Evolutionary conservation across 1,284 basidiomycete genomes (phyloP), one percentile per base, ranked within the genome.

Genomic region (Tilletia walkeri): DNA sequence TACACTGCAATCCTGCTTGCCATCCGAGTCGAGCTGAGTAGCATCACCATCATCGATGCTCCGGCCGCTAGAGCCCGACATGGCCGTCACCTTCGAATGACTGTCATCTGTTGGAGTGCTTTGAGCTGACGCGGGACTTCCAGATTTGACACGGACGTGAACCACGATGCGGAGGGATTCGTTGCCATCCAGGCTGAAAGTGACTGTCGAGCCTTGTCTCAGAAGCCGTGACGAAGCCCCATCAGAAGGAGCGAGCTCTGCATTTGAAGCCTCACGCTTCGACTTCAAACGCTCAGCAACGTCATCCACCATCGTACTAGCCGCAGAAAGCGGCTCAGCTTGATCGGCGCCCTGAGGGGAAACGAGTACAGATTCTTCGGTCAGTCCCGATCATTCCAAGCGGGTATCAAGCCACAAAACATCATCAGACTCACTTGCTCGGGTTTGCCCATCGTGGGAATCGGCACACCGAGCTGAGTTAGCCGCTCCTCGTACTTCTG

Each of bases 401-500:
- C 65, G 39, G 16, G 10, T 45, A 45, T 45, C 9, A 45, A 9
- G 6, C 14, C 6, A 14, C 41, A 41, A 24, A 16, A 39, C 16
- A 66, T 14, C 36, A 18, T 18, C 20, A 66, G 24, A 50, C 41
- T 39, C 49, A 50, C 41, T 34, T 38, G n/a, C 10, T 54, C 49
- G 12, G 34, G 48, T 54, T 50, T 54, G 48, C 20, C 49, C 12
- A 41, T 14, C n/a, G 2, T 54, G 18, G 45, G 48, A 38, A 39
- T 30, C 10, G 66, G 48, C 24, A 86, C 81, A 3, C 86, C 86
- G 0, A 87, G 77, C 74, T 86, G 84, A 5, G 73, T 73, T 66
- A 87, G 78, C 16, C 86, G 78, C 59, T 82, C 79, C 70, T 86
- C 84, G 78, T 86, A 86, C 78, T 87, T 87, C 67, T 80, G 80